Base-by-base conservation (phyloP, 331 rosid species). In the Acacia pycnantha region DNA sequence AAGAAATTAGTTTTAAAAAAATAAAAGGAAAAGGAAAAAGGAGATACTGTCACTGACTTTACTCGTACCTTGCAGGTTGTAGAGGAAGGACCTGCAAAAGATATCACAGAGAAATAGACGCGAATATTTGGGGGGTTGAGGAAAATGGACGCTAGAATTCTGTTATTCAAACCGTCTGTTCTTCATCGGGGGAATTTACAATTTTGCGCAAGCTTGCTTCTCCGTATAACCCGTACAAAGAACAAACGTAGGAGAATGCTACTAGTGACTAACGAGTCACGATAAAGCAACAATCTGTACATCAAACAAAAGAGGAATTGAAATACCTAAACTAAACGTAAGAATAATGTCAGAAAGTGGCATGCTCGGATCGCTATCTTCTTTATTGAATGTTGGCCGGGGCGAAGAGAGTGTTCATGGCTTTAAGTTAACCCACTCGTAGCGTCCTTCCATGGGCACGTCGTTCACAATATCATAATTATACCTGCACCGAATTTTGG, bases 371-470 rank as follows among this genome's bases (percentile, higher is more conserved):
- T 74, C 67, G 40, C 50, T 74, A 37, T 26, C 71, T 78, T 85
- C 59, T 11, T 62, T 70, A 71, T 61, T 66, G 64, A 46, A 9
- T 37, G 6, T 46, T 59, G 59, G 18, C 78, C 2, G 65, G 69
- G 41, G 43, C 61, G 44, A 79, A 13, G 2, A 40, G 37, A 4
- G 44, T 58, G 24, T 77, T 86, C 89, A 91, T 66, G 92, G 97
- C 90, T 90, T 89, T 84, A 93, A 48, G 78, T 87, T 82, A 84
- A 87, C 83, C 99, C 99, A 96, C 81, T 96, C 94, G 86, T 87
- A 92, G 33, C 94, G 97, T 81, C 99, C 99, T 89, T 94, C 95
- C 86, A 88, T 71, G 0, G 99, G 95, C 77, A 77, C 80, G 35
- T 96, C 99, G 87, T 88, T 91, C 22, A 54, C 88, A 47, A 96